Evolutionary conservation across 2,329 filamentous ascomycete species (phyloP), one percentile per base, ranked within the genome.

Genomic region (Colletotrichum sp.): DNA sequence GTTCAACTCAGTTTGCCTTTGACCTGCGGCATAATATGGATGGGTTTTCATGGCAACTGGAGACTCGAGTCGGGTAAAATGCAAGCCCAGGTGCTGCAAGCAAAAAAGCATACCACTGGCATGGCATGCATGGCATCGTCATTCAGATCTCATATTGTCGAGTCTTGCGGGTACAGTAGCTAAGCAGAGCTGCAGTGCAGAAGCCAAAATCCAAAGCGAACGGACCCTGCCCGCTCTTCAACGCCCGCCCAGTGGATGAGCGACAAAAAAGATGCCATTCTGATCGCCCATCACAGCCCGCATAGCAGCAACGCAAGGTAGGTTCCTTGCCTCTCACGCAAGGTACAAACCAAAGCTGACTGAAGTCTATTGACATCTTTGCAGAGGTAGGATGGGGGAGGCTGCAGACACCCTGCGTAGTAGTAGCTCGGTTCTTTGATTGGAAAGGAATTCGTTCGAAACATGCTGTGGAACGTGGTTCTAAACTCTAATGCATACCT

Each of bases 391-490:
- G 43, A 48, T 48, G n/a, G 71, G 32, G 18, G 55, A 62, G 12
- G 61, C 48, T 22, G 22, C 64, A 48, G 60, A 48, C 36, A 34
- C 18, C 39, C 67, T 9, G 18, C 56, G 56, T 61, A 30, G 43
- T 36, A 62, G 22, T 60, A 15, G 56, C 28, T 60, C 28, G 48
- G 27, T 36, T n/a, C 56, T 22, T 43, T 71, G 36, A 72, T 70
- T 72, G 72, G 55, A 56, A 62, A 67, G 72, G 39, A 72, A 39
- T 39, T 71, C 68, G 68, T 62, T 75, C 72, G 72, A 75, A 75
- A 75, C 72, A 62, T 71, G 68, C 70, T 55, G 69, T 72, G 72
- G 72, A 75, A 75, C 69, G 69, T 75, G 69, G 69, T 60, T 48
- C 39, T 52, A 72, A 75, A 75, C 72, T 72, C 61, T 75, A 72